Percentiles rank a stretch among this genome's conserved stretches.
Evolutionary conservation across 257 asterid genomes (phyloP).

Genomic region (Capsicum chinense): DNA sequence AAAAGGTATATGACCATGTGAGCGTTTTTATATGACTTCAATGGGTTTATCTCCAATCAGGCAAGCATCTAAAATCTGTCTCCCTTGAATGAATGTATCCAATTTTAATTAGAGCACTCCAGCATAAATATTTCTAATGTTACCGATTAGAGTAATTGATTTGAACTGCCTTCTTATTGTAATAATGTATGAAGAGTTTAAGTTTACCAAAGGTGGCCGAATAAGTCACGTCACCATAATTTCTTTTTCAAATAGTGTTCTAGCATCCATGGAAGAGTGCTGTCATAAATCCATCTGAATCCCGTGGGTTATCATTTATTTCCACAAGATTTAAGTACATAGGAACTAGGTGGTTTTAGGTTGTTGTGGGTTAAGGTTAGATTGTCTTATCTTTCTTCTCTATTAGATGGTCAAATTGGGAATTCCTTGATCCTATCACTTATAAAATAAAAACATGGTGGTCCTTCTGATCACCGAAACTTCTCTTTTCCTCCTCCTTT

Average conservation of each 20-base stretch:
- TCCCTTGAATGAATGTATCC: background rate
- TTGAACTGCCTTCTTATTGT: conserved; percentile 1
- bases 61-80: background rate
- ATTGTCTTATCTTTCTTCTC: background rate
- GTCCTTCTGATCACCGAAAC: too few species aligned
- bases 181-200: conserved; percentile 5
- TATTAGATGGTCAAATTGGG: background rate
- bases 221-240: background rate
- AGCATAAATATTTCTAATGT: background rate
- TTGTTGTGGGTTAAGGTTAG: background rate
- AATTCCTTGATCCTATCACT: background rate
- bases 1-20: background rate
- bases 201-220: background rate
- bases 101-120: background rate
- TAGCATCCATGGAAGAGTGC: background rate
- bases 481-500: too few species aligned
- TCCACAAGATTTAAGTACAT: background rate
- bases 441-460: background rate
- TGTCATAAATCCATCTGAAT: background rate
- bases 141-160: background rate
- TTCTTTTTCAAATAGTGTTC: background rate
- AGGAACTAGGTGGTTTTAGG: background rate
- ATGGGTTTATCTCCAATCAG: too few species aligned
- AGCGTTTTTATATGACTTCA: background rate
- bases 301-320: background rate